Percentiles rank a stretch among this genome's conserved stretches.
Conservation (phyloP, 495 filamentous ascomycete species). For the Hyaloscypha variabilis region DNA sequence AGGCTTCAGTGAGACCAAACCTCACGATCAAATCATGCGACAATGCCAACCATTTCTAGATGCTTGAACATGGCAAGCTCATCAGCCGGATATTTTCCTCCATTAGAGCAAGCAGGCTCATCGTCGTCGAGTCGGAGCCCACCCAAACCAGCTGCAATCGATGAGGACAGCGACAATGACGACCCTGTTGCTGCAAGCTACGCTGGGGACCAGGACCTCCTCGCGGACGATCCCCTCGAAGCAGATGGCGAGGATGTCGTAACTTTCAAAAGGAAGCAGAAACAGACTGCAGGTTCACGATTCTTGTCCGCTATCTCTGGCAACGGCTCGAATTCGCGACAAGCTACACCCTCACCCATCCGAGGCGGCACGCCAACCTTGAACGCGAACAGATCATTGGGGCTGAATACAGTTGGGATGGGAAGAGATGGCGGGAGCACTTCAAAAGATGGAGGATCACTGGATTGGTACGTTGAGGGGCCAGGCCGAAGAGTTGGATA, state of each 20-base stretch:
- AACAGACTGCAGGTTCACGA: conserved; percentile 40
- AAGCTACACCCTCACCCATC: conserved; percentile 25
- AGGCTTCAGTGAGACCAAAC: not conserved
- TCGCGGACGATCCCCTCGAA: conserved; percentile 52
- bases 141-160: conserved; percentile 29
- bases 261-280: conserved; percentile 84
- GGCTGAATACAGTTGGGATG: conserved; percentile 14
- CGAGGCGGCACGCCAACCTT: conserved; percentile 19
- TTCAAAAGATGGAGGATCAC: conserved; percentile 64
- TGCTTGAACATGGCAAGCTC: conserved; percentile 33
- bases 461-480: conserved; percentile 91
- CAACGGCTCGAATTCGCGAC: conserved; percentile 13
- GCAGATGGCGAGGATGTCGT: conserved; percentile 58
- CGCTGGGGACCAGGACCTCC: conserved; percentile 37
- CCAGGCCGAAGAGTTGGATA: conserved; percentile 91
- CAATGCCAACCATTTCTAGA: conserved; percentile 7
- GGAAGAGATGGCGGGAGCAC: conserved; percentile 18
- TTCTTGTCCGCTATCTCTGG: conserved; percentile 28
- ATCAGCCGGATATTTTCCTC: conserved; percentile 26
- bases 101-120: conserved; percentile 20
- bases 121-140: conserved; percentile 33
- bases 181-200: conserved; percentile 46
- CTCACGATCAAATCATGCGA: conserved; percentile 1
- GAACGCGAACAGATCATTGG: conserved; percentile 10
- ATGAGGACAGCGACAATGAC: conserved; percentile 44